Percentiles rank a stretch among this genome's conserved stretches.
Conservation (phyloP, 1,284 basidiomycete genomes). For the Malassezia vespertilionis region DNA sequence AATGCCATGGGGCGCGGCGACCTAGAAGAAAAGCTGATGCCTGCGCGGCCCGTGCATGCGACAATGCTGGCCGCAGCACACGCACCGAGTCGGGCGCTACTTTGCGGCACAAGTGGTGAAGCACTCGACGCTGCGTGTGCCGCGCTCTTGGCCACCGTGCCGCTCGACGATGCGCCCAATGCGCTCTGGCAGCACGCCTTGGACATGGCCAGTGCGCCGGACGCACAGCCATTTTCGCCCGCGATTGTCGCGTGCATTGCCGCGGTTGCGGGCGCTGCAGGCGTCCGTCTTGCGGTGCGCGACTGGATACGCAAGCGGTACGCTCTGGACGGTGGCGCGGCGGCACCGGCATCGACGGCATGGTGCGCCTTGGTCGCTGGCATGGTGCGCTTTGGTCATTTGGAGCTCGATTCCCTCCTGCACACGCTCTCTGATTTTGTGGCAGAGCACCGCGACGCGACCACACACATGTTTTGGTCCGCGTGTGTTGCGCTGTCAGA, state of each 20-base stretch:
- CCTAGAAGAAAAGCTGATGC: not conserved
- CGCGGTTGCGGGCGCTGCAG: slow-evolving; percentile 10
- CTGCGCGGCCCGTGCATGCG: not conserved
- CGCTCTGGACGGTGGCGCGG: not conserved
- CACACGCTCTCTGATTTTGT: slow-evolving; percentile 3
- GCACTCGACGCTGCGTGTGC: slow-evolving; percentile 3
- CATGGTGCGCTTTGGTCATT: slow-evolving; percentile 4
- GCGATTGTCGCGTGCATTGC: slow-evolving; percentile 1
- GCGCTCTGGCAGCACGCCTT: slow-evolving; percentile 2
- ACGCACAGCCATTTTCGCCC: not conserved
- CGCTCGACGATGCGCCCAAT: slow-evolving; percentile 2
- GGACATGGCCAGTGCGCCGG: not conserved
- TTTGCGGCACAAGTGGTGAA: not conserved
- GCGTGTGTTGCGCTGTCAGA: slow-evolving; percentile 5
- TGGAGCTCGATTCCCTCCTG: slow-evolving; percentile 5
- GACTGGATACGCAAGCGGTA: slow-evolving; percentile 9
- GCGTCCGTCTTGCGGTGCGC: slow-evolving; percentile 1
- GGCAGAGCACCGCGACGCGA: not conserved
- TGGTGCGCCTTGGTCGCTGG: slow-evolving; percentile 6
- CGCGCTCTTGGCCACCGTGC: slow-evolving; percentile 1
- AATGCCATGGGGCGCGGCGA: not conserved
- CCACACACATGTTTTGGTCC: too few relatives aligned
- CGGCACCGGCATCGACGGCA: not conserved
- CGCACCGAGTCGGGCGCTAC: not conserved
- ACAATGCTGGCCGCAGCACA: not conserved